Conservation (phyloP, 2,329 filamentous ascomycete genomes). For the Nemania sp. region DNA sequence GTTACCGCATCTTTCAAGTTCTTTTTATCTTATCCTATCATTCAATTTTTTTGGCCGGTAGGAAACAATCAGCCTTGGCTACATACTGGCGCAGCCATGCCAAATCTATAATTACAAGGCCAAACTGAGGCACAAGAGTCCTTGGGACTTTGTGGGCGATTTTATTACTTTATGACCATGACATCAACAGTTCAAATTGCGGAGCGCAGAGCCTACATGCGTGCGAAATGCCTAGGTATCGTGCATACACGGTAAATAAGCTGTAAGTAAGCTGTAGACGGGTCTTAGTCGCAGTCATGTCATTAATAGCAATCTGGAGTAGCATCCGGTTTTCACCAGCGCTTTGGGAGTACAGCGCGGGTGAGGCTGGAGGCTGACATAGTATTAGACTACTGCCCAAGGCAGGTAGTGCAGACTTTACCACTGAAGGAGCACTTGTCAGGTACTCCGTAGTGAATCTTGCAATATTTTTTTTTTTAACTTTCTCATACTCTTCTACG, state of each 20-base stretch:
- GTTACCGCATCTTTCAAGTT: slow-evolving; percentile 7
- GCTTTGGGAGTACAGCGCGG: background rate
- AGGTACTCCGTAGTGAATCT: too few species aligned
- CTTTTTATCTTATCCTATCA: background rate
- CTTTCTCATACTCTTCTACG: background rate
- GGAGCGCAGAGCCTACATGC: background rate
- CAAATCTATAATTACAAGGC: slow-evolving; percentile 11
- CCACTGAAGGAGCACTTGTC: too few species aligned
- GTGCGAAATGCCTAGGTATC: too few species aligned
- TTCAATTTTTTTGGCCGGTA: too few species aligned
- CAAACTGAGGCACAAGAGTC: background rate
- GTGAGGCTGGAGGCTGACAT: slow-evolving; percentile 16
- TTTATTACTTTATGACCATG: slow-evolving; percentile 21
- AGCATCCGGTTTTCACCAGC: background rate
- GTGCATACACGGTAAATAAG: too few species aligned
- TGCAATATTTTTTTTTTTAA: background rate
- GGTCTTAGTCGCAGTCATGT: slow-evolving; percentile 8
- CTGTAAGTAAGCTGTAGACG: slow-evolving; percentile 15
- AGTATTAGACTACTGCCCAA: background rate
- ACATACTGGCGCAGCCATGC: too few species aligned
- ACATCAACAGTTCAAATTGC: slow-evolving; percentile 17
- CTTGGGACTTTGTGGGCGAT: too few species aligned
- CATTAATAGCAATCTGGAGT: background rate
- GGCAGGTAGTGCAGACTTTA: too few species aligned
- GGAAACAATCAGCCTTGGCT: too few species aligned